These are phyloP conservation scores for Gamarada debralockiae DNA, from an alignment of 495 filamentous ascomycete genomes.

Conservation along the genomic window DNA sequence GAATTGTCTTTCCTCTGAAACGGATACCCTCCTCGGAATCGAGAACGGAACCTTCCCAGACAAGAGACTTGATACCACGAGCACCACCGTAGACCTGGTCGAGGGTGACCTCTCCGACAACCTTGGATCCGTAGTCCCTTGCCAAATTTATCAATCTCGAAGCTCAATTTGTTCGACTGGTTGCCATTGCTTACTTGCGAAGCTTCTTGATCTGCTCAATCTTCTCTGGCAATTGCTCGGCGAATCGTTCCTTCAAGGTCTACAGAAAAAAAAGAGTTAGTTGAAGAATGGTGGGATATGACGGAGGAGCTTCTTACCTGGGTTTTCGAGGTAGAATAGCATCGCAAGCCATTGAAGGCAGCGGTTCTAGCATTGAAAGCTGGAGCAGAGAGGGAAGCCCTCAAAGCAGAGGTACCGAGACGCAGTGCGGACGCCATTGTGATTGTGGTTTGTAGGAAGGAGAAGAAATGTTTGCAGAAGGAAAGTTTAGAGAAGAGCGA, in stretches of 20 bases:
- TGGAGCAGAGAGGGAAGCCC: conserved; percentile 62
- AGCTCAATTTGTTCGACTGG: conserved; percentile 5
- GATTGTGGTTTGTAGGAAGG: conserved; percentile 21
- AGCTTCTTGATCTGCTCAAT: conserved; percentile 99
- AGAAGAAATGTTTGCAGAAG: conserved; percentile 21
- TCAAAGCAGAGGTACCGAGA: conserved; percentile 69
- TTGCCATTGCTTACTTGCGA: conserved; percentile 61
- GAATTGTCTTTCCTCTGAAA: conserved; percentile 97
- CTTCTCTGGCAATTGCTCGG: conserved; percentile 89
- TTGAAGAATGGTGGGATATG: conserved; percentile 6
- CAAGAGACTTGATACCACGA: conserved; percentile 95
- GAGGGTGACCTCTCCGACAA: conserved; percentile 95
- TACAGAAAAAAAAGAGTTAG: conserved; percentile 36
- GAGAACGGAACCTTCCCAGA: conserved; percentile 98
- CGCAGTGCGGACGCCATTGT: conserved; percentile 78
- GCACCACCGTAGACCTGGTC: conserved; percentile 99
- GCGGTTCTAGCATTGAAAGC: conserved; percentile 54
- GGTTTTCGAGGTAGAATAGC: conserved; percentile 81
- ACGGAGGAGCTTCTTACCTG: conserved; percentile 53
- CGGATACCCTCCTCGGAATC: conserved; percentile 99
- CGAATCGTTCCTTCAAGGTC: conserved; percentile 98
- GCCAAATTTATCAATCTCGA: conserved; percentile 7
- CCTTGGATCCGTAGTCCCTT: conserved; percentile 90
- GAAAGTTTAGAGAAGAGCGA: background rate
- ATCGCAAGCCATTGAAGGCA: conserved; percentile 76